These are phyloP conservation scores for Leccinum truebloodii DNA, from an alignment of 768 basidiomycete genomes.

Conservation along the genomic window DNA sequence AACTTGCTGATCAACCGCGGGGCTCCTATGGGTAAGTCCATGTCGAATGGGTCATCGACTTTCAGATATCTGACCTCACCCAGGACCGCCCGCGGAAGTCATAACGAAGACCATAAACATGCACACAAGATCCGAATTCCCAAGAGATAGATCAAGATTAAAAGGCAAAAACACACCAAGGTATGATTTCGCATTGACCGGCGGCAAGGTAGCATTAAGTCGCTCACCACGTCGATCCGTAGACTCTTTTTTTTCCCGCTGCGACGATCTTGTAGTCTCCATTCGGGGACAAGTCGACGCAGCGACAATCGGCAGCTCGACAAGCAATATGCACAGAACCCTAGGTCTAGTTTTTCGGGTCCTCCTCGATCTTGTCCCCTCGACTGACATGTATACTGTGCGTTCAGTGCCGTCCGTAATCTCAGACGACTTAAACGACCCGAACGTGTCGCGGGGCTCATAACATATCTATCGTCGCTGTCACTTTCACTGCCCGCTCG, in stretches of 20 bases:
- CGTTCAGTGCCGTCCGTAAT: background rate
- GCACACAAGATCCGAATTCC: background rate
- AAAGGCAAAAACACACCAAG: background rate
- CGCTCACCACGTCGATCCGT: background rate
- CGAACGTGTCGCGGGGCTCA: background rate
- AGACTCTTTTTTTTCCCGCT: conserved; percentile 4
- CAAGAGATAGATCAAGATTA: background rate
- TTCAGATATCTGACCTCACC: background rate
- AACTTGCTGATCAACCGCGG: background rate
- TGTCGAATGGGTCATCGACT: background rate
- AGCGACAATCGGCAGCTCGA: background rate
- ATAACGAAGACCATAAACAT: background rate
- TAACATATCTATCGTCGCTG: background rate
- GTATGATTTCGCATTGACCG: conserved; percentile 1
- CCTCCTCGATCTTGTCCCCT: background rate
- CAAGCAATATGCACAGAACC: background rate
- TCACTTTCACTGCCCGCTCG: conserved; percentile 18
- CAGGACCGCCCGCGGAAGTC: background rate
- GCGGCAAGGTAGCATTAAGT: too few relatives aligned
- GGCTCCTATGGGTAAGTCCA: background rate
- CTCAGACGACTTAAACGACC: conserved; percentile 2
- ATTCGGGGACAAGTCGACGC: conserved; percentile 19
- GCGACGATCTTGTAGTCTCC: conserved; percentile 4
- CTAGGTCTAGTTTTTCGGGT: background rate
- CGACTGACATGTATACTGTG: background rate